phyloP scores from a whole-genome alignment of 495 filamentous ascomycete species.

The Penicillium canariense region DNA sequence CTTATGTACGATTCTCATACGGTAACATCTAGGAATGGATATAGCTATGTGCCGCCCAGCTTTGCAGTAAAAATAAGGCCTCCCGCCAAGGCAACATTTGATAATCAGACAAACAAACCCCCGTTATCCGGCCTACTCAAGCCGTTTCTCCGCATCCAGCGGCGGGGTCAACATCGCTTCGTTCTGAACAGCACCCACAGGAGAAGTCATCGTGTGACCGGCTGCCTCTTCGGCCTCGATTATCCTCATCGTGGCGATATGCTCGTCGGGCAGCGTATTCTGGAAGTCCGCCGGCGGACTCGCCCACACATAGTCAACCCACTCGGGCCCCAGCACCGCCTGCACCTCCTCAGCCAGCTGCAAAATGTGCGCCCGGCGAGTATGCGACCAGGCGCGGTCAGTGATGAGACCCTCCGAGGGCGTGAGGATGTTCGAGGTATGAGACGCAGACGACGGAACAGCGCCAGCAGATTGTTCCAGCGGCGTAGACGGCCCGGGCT shows the following conservation, averaged over 20 bases:
- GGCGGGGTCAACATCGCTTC: slow-evolving; percentile 33
- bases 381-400: slow-evolving; percentile 59
- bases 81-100: neutral
- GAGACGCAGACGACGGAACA: slow-evolving; percentile 14
- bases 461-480: slow-evolving; percentile 17
- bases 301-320: slow-evolving; percentile 71
- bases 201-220: neutral
- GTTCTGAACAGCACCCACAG: slow-evolving; percentile 1
- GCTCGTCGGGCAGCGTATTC: slow-evolving; percentile 47
- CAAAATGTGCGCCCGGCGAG: slow-evolving; percentile 57
- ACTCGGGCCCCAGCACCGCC: slow-evolving; percentile 57
- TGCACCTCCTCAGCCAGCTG: slow-evolving; percentile 61
- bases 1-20: neutral
- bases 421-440: slow-evolving; percentile 27
- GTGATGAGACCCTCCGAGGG: slow-evolving; percentile 41
- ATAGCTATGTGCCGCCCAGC: neutral
- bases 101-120: neutral
- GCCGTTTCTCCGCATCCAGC: slow-evolving; percentile 26
- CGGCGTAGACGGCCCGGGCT: slow-evolving; percentile 11
- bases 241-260: slow-evolving; percentile 23
- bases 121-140: slow-evolving; percentile 6
- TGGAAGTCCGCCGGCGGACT: slow-evolving; percentile 63
- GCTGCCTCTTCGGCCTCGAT: slow-evolving; percentile 7
- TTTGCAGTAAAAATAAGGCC: neutral
- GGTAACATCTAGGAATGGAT: neutral